A percentile compares a stretch with the other conserved stretches of the same genome.
These are phyloP conservation scores for Carex parvula DNA, from an alignment of 176 grass and related monocot genomes.

Conservation along the genomic window DNA sequence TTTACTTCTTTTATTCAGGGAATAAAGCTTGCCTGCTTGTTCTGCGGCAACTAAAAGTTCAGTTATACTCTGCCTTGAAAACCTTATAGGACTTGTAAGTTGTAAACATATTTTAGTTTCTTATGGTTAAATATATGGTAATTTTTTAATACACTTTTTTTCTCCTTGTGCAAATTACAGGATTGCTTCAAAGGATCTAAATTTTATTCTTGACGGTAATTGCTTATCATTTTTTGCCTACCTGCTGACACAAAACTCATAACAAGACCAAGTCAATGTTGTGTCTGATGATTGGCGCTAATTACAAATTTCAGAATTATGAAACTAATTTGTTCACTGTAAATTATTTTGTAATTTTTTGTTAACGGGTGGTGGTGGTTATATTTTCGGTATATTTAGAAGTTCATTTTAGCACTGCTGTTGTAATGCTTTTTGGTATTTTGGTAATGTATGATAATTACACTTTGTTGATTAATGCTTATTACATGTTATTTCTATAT, in stretches of 20 bases:
- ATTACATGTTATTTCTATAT: too few relatives aligned
- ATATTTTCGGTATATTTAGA: too few relatives aligned
- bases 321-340: too few relatives aligned
- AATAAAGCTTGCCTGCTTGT: slow-evolving; percentile 92
- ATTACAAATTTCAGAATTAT: too few relatives aligned
- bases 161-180: slow-evolving; percentile 37
- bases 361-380: too few relatives aligned
- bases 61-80: slow-evolving; percentile 74
- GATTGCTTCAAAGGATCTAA: slow-evolving; percentile 63
- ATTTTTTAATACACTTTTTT: background rate
- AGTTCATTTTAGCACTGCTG: too few relatives aligned
- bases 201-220: slow-evolving; percentile 92
- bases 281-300: too few relatives aligned
- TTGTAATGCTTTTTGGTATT: too few relatives aligned
- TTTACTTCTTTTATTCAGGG: slow-evolving; percentile 57
- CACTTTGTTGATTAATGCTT: too few relatives aligned
- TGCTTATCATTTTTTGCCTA: slow-evolving; percentile 1
- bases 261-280: background rate
- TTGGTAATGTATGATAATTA: too few relatives aligned
- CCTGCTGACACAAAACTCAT: background rate
- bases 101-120: slow-evolving; percentile 13
- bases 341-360: too few relatives aligned
- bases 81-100: slow-evolving; percentile 67
- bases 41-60: slow-evolving; percentile 98
- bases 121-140: slow-evolving; percentile 6